Percentiles rank a stretch among this genome's conserved stretches.
Conservation (phyloP, 2,329 filamentous ascomycete genomes). For the Beauveria australis region DNA sequence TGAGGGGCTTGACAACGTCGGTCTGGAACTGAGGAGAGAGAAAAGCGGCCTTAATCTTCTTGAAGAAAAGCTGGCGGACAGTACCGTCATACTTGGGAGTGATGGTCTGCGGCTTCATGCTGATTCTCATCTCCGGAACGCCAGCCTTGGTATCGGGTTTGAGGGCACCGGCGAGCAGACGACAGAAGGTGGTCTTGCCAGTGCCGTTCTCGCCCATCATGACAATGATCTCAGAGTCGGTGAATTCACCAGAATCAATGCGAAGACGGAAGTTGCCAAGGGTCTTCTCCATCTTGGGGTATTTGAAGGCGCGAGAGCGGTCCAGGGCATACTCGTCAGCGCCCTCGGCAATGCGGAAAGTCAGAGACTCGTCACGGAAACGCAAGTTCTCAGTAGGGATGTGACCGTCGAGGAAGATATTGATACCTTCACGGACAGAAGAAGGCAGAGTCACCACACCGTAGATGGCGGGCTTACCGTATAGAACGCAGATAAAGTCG, state of each 20-base stretch:
- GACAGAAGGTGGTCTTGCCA: conserved; percentile 98
- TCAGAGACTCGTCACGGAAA: conserved; percentile 93
- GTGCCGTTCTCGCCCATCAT: conserved; percentile 99
- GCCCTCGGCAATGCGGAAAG: conserved; percentile 87
- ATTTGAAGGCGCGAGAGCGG: conserved; percentile 75
- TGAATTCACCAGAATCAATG: conserved; percentile 80
- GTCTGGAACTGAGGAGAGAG: conserved; percentile 97
- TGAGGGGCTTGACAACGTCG: conserved; percentile 98
- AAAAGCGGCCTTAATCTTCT: conserved; percentile 98
- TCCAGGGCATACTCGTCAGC: conserved; percentile 82
- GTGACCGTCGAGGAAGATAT: conserved; percentile 96
- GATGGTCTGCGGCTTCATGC: conserved; percentile 99
- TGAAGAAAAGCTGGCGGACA: conserved; percentile 97
- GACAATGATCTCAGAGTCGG: conserved; percentile 96
- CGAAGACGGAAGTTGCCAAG: conserved; percentile 79
- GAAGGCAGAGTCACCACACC: conserved; percentile 94
- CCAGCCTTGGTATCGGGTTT: conserved; percentile 76
- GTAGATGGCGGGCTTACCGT: conserved; percentile 90
- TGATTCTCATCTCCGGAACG: conserved; percentile 91
- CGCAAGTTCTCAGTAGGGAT: conserved; percentile 97
- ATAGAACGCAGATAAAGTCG: conserved; percentile 95
- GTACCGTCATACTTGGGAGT: conserved; percentile 97
- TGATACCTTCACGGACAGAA: conserved; percentile 97
- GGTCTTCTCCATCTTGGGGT: conserved; percentile 88
- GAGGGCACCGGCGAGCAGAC: conserved; percentile 83